Base-by-base conservation (phyloP, 2,329 filamentous ascomycete species). In the Pseudogymnoascus sp. region DNA sequence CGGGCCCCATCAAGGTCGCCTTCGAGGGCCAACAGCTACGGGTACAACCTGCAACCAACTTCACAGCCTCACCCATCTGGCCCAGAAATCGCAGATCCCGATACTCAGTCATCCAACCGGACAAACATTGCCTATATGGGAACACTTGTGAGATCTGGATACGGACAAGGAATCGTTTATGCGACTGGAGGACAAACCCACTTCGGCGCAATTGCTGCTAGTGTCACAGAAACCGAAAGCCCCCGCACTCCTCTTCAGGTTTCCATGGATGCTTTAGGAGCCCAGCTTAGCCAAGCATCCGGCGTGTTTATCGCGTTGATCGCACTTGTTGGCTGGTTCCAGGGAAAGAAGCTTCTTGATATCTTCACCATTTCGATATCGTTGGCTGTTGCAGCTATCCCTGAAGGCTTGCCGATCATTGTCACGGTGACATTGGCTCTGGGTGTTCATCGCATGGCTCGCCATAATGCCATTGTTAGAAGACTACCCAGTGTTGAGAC, bases 81-180 rank as follows among this genome's bases (percentile, higher is more conserved):
- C 33, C 80, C 79, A 64, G 83, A 82, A 8, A 83, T 78, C 58
- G 84, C 82, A 67, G 85, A 80, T 65, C 84, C 83, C 28, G 87
- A 89, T 67, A 83, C 90, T 49, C 82, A 85, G 58, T 77, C 89
- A 60, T 90, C 89, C 65, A 88, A 89, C 61, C 85, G 88, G 69
- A 90, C 89, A 69, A 97, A 99, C 70, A 92, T 99, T 73, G 94
- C 92, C 2, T 97, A 97, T 74, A 97, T 99, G 92, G 94, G 94
- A 28, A 99, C 94, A 2, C 76, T 99, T 67, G 92, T 99, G 35
- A 91, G 93, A 67, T 97, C 93, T 36, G 94, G 94, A 9, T 89
- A 99, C 71, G 94, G 94, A 0, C 92, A 96, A 74, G 94, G 94
- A 45, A 88, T 99, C 67, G 94, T 99, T n/a, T 95, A 97, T 73